Base-by-base conservation (phyloP, 2,329 filamentous ascomycete genomes). In the Purpureocillium lavendulum region DNA sequence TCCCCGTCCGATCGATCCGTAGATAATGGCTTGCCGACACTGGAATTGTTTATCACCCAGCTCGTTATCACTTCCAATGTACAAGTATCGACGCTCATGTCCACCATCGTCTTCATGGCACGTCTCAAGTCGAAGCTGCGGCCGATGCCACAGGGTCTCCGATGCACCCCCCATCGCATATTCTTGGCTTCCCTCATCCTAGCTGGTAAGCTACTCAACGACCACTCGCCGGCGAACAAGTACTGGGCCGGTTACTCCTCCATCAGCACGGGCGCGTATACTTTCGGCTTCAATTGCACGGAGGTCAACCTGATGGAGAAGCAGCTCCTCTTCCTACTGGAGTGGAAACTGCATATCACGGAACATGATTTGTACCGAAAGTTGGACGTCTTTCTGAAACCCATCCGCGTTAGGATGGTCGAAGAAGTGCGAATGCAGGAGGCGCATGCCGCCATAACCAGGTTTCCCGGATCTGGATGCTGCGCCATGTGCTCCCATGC, bases 301-400 rank as follows among this genome's bases (percentile, higher is more conserved):
- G 92, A 98, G 67, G 92, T 98, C 54, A 98, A 98, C 70, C 75
- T 97, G 46, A 98, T 98, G 92, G 92, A 98, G 75, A 94, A 94
- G 75, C 92, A 98, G 67, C 76, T 98, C 21, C 82, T 98, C 38
- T 92, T 87, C 70, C 77, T 98, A 33, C 74, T 98, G 34, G 86
- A 96, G 59, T 98, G 89, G 87, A 87, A 98, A 50, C 78, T 95
- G 44, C 77, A 86, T 50, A 88, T 98, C 56, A 80, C 73, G 32
- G 80, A 88, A 55, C 74, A 89, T 40, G 88, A 97, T 54, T 80
- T 98, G 33, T 87, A 94, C 69, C 73, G 71, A 49, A 86, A 95
- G 61, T 74, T 97, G 31, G 87, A 96, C 52, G 77, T 77, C 32
- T 97, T 97, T 72, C 76, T 98, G 33, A 80, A 80, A 28, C 90